Percentiles rank a stretch among this genome's conserved stretches.
These are phyloP conservation scores for Podaxis sp. DNA, from an alignment of 768 basidiomycete species.

Conservation along the genomic window DNA sequence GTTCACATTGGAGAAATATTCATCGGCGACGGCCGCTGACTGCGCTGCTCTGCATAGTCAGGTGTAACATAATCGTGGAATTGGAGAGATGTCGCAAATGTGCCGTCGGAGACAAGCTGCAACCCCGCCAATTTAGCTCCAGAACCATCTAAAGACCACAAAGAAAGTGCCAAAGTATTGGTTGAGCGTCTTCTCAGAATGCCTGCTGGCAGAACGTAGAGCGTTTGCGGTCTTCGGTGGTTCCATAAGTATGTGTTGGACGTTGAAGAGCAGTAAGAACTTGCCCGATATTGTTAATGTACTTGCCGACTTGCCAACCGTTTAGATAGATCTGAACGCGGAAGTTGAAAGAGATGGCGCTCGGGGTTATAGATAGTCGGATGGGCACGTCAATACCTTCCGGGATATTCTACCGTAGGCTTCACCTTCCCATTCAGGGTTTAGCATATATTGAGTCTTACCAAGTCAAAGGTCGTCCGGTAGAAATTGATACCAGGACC, in stretches of 20 bases:
- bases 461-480: conserved; percentile 57
- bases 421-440: neutral
- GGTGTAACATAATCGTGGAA: conserved; percentile 38
- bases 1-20: conserved; percentile 29
- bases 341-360: conserved; percentile 39
- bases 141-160: conserved; percentile 42
- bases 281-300: conserved; percentile 47
- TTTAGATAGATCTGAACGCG: conserved; percentile 47
- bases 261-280: neutral
- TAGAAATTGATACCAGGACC: conserved; percentile 75
- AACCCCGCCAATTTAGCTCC: conserved; percentile 41
- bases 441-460: conserved; percentile 12
- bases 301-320: conserved; percentile 52
- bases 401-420: conserved; percentile 27
- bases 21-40: conserved; percentile 23
- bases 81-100: conserved; percentile 33
- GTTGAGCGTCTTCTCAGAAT: conserved; percentile 36
- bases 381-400: conserved; percentile 40
- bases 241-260: neutral
- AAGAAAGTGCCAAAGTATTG: conserved; percentile 43
- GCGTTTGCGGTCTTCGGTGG: conserved; percentile 36
- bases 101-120: conserved; percentile 39
- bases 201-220: conserved; percentile 46
- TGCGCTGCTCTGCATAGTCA: conserved; percentile 34
- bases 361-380: conserved; percentile 40